These are phyloP conservation scores for Apostasia shenzhenica DNA, from an alignment of 106 monocot genomes.

Conservation along the genomic window DNA sequence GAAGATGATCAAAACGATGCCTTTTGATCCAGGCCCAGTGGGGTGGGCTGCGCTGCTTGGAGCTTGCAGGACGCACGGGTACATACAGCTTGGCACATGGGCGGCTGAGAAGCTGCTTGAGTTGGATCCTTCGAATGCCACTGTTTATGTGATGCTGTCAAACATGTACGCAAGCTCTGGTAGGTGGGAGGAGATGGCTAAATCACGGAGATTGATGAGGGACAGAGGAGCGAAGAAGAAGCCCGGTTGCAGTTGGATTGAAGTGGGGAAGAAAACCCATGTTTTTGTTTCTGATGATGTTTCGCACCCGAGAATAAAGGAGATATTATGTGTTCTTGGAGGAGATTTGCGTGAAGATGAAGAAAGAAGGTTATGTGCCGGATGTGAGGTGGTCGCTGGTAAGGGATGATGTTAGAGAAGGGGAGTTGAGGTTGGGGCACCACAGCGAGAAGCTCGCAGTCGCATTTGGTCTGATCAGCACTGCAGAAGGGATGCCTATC, in stretches of 20 bases:
- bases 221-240: conserved; percentile 39
- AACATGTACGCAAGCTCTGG: conserved; percentile 42
- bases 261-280: conserved; percentile 43
- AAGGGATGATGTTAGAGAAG: conserved; percentile 10
- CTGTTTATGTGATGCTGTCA: conserved; percentile 44
- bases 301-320: conserved; percentile 10
- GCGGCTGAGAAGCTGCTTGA: conserved; percentile 37
- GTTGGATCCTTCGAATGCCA: conserved; percentile 46
- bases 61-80: conserved; percentile 48
- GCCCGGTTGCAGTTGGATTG: conserved; percentile 65
- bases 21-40: conserved; percentile 32
- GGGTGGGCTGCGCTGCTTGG: conserved; percentile 58
- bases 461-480: conserved; percentile 60
- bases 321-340: conserved; percentile 9
- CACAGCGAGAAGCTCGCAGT: conserved; percentile 79
- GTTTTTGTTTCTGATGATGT: conserved; percentile 62
- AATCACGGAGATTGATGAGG: conserved; percentile 40
- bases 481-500: conserved; percentile 35
- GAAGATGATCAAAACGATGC: conserved; percentile 38
- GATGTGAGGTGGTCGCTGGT: conserved; percentile 15
- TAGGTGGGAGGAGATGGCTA: conserved; percentile 39
- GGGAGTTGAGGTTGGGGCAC: conserved; percentile 12
- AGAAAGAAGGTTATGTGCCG: conserved; percentile 7
- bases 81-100: conserved; percentile 30
- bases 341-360: conserved; percentile 5